These are phyloP conservation scores for Hypoxylon sp. DNA, from an alignment of 2,329 filamentous ascomycete genomes.

Conservation along the genomic window DNA sequence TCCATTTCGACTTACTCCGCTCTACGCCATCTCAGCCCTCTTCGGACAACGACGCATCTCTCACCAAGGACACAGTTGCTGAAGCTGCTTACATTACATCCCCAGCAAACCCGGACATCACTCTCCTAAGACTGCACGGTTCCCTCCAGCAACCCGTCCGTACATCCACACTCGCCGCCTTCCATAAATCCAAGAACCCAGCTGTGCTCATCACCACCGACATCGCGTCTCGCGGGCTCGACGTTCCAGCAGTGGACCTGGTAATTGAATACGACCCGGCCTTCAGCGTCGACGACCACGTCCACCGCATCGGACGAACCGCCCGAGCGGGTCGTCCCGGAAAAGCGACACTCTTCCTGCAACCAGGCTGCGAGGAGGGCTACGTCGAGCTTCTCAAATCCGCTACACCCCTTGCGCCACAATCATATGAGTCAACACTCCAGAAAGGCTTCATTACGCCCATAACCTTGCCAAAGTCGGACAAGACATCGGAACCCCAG, in stretches of 20 bases:
- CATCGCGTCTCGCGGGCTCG: constrained; percentile 93
- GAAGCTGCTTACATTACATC: constrained; percentile 80
- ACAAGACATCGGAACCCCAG: constrained; percentile 72
- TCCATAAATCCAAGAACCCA: constrained; percentile 78
- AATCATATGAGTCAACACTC: constrained; percentile 67
- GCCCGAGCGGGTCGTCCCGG: constrained; percentile 92
- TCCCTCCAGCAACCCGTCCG: constrained; percentile 90
- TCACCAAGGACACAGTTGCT: constrained; percentile 72
- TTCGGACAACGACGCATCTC: constrained; percentile 48
- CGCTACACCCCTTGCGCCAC: constrained; percentile 62
- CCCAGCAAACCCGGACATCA: constrained; percentile 78
- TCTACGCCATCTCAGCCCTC: constrained; percentile 49
- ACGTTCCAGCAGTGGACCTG: constrained; percentile 93
- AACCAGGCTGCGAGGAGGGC: constrained; percentile 91
- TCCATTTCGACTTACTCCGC: constrained; percentile 88
- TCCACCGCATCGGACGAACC: constrained; percentile 94
- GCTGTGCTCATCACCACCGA: constrained; percentile 93
- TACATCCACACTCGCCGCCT: constrained; percentile 86
- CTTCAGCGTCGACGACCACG: constrained; percentile 91
- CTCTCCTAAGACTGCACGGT: constrained; percentile 88
- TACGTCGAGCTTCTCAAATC: constrained; percentile 81
- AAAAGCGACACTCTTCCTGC: constrained; percentile 88
- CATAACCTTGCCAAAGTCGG: constrained; percentile 70
- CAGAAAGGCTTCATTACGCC: constrained; percentile 74
- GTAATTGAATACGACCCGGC: constrained; percentile 97